Percentiles rank a stretch among this genome's conserved stretches.
These are phyloP conservation scores for Aspergillus sclerotiicarbonarius DNA, from an alignment of 495 filamentous ascomycete genomes.

Conservation along the genomic window DNA sequence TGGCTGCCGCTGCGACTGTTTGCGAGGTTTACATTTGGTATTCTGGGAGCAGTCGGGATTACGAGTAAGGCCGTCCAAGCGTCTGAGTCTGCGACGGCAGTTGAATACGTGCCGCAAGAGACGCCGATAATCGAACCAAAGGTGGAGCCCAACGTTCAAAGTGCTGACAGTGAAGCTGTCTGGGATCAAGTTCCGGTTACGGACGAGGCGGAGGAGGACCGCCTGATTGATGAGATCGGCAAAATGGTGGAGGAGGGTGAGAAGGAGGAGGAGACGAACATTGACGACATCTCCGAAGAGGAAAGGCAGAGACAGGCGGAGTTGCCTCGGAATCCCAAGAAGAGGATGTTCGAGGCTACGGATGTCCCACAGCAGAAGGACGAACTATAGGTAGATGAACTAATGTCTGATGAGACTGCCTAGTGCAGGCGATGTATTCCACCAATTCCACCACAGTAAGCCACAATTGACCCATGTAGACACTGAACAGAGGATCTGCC, in stretches of 20 bases:
- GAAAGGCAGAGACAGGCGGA: conserved; percentile 47
- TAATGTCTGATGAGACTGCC: conserved; percentile 4
- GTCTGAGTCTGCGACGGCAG: conserved; percentile 18
- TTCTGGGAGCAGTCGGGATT: conserved; percentile 39
- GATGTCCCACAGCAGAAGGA: conserved; percentile 42
- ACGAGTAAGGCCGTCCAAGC: conserved; percentile 32
- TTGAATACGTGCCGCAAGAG: conserved; percentile 9
- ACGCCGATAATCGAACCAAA: conserved; percentile 15
- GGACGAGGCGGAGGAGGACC: conserved; percentile 31
- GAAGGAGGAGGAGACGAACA: conserved; percentile 30
- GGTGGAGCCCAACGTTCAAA: conserved; percentile 19
- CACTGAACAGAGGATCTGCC: neutral
- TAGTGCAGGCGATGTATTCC: neutral
- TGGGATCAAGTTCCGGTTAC: conserved; percentile 27
- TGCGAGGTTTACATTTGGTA: conserved; percentile 46
- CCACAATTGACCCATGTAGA: neutral
- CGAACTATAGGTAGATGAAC: conserved; percentile 48
- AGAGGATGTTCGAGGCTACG: conserved; percentile 75
- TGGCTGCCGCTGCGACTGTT: conserved; percentile 74
- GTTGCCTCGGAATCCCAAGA: conserved; percentile 67
- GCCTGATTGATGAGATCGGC: conserved; percentile 53
- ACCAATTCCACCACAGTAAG: neutral
- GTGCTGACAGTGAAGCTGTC: conserved; percentile 17
- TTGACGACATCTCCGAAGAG: conserved; percentile 36
- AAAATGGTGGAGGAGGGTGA: conserved; percentile 52